Conservation (phyloP, 2,329 filamentous ascomycete genomes). For the Trichoderma aggressivum region DNA sequence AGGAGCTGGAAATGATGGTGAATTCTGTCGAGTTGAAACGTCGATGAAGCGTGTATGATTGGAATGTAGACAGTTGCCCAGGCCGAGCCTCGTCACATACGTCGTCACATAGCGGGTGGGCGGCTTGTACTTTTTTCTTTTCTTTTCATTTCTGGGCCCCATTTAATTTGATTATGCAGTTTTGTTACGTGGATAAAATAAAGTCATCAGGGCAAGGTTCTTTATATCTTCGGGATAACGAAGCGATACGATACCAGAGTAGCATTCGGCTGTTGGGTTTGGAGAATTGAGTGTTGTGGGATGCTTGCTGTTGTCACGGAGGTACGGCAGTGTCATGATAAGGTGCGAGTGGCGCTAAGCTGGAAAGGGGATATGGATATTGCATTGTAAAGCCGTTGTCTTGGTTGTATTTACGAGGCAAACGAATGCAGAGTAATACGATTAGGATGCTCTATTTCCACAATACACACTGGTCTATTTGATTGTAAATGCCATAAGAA, state of each 20-base stretch:
- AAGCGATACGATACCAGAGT: neutral
- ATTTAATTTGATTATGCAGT: neutral
- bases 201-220: neutral
- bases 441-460: neutral
- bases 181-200: neutral
- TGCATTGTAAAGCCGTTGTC: neutral
- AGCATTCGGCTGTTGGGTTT: neutral
- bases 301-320: neutral
- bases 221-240: neutral
- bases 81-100: slow-evolving; percentile 3
- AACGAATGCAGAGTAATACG: neutral
- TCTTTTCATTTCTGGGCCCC: neutral
- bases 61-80: neutral
- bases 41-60: neutral
- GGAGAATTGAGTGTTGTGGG: neutral
- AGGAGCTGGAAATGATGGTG: neutral
- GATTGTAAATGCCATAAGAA: neutral
- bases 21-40: neutral
- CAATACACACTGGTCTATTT: neutral
- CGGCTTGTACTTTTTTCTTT: neutral
- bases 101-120: neutral
- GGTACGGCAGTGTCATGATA: neutral
- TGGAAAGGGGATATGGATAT: neutral
- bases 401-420: neutral
- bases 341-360: neutral